Evolutionary conservation across 2,329 filamentous ascomycete species (phyloP), one percentile per base, ranked within the genome.

Genomic region (Aspergillus niger): DNA sequence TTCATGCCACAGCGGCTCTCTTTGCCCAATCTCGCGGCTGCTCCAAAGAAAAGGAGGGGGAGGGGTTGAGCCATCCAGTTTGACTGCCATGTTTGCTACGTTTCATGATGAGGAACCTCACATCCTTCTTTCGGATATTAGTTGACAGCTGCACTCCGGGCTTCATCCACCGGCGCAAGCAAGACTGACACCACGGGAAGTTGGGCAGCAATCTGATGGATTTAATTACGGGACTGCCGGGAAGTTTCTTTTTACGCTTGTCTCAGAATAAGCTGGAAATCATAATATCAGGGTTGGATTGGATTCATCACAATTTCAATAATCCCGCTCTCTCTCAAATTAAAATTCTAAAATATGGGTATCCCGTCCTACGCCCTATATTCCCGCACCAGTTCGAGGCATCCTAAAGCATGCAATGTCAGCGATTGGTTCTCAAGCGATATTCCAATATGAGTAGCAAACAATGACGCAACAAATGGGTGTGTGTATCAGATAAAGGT

Each of bases 161-260:
- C 7, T 15, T 11, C 26, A 32, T 50, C 47, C 47, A 32, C 47
- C 32, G 32, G 32, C 32, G 32, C 32, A 36, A 50, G 26, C 47
- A 17, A 50, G 47, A 50, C 20, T 51, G 36, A 47, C 44, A 50
- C 41, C 32, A 54, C 39, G 48, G 66, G 67, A 70, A 61, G 68
- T 75, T 75, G 72, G 73, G 73, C 68, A 75, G 69, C 72, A 72
- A 71, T 72, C 70, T 70, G 67, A 63, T 30, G 39, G 32, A 54
- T 53, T 48, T 38, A 55, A 58, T 59, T 55, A 60, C 57, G 56
- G 59, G 55, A 39, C 55, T 56, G 58, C 58, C 48, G 60, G 41
- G 59, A 51, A 55, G 30, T 63, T 56, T 56, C 41, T 55, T 43
- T 55, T 47, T 47, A 44, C 28, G 53, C 53, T 55, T 55, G 39